Evolutionary conservation across 2,329 filamentous ascomycete genomes (phyloP), one percentile per base, ranked within the genome.

Genomic region (Ceratocystis smalleyi): DNA sequence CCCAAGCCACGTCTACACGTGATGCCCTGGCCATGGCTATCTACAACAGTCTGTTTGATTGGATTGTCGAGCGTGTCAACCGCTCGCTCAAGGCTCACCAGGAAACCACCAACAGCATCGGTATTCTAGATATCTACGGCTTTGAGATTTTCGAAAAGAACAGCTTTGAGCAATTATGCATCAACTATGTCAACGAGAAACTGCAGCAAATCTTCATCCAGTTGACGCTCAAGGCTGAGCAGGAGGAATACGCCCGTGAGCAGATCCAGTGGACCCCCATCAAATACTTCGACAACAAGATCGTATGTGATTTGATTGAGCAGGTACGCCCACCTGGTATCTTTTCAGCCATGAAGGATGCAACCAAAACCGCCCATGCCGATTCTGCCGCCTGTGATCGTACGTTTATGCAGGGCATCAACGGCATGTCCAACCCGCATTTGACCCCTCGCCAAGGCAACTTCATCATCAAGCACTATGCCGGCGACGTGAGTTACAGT

Each of bases 71-170:
- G 70, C 87, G 94, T 69, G 86, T 97, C 69, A 97, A 97, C 75
- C 83, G 86, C 69, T 96, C 92, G 3, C 77, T 97, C 67, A 86
- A 89, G 73, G 88, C 92, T 22, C 83, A 85, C 68, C 87, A 89
- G 60, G 77, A 83, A 0, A 82, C 91, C 2, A 78, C 83, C 51
- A 94, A 96, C 73, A 89, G 89, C 2, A 94, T 99, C 69, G 94
- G 94, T 72, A 97, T 99, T 72, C 81, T 99, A 69, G 94, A 99
- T 80, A 99, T 99, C 69, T 99, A 99, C 73, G 94, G 94, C 1
- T 99, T 99, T 71, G 94, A 99, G 73, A 99, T 99, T 69, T 99
- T 99, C 69, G 94, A 99, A 73, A 94, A 92, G 77, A 99, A 99
- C 78, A 96, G 89, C 69, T 99, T 99, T 71, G 94, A 99, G 74